Conservation (phyloP, 2,329 filamentous ascomycete genomes). For the Cadophora sp. region DNA sequence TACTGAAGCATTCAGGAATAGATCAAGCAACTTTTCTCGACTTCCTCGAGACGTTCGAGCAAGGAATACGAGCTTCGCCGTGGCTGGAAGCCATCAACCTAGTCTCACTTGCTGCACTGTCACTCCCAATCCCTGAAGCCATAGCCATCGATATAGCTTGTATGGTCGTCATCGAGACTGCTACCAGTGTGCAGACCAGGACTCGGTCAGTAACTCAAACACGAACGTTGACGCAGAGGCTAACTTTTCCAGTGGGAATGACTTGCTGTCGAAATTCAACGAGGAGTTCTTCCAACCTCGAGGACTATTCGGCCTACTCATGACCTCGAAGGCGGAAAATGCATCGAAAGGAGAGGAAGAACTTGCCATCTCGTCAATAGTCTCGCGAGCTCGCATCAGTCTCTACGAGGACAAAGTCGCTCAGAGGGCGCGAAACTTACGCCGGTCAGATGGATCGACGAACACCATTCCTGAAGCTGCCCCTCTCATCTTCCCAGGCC, state of each 20-base stretch:
- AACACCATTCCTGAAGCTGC: constrained; percentile 44
- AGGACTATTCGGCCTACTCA: constrained; percentile 59
- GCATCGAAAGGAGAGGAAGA: background rate
- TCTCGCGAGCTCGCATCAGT: background rate
- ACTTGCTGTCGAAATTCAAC: constrained; percentile 56
- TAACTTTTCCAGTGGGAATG: background rate
- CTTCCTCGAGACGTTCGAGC: constrained; percentile 56
- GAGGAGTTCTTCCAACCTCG: constrained; percentile 59
- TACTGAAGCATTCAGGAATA: constrained; percentile 52
- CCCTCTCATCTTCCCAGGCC: constrained; percentile 46
- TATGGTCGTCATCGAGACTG: constrained; percentile 42
- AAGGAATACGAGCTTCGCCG: constrained; percentile 47
- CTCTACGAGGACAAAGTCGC: background rate
- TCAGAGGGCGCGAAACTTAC: background rate
- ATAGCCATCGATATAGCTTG: constrained; percentile 51
- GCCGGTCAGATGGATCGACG: background rate
- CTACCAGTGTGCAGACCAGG: constrained; percentile 5
- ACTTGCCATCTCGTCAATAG: background rate
- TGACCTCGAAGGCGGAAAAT: constrained; percentile 54
- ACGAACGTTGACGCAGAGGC: background rate
- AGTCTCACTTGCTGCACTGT: constrained; percentile 47
- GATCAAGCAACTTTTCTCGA: constrained; percentile 54
- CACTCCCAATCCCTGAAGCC: constrained; percentile 48
- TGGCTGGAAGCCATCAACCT: constrained; percentile 51
- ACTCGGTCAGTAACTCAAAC: background rate